These are phyloP conservation scores for Crataegus laevigata DNA, from an alignment of 306 rosid genomes.

Conservation along the genomic window DNA sequence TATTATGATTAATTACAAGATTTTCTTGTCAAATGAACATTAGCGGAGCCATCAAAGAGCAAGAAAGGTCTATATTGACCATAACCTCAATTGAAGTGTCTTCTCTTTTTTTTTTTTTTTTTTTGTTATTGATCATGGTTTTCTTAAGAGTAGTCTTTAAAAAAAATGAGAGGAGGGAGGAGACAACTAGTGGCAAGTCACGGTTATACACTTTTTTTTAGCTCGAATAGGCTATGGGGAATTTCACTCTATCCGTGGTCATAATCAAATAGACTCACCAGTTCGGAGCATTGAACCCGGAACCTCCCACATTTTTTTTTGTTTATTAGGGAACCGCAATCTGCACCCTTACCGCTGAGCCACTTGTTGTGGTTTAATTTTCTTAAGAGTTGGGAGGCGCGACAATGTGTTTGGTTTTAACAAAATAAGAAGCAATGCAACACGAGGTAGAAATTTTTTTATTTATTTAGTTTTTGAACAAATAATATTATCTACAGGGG, in stretches of 20 bases:
- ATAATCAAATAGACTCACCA: too few species aligned
- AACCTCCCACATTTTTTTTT: too few species aligned
- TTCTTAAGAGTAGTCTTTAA: too few species aligned
- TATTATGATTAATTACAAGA: not conserved
- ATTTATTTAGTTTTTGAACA: too few species aligned
- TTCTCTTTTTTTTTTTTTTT: not conserved
- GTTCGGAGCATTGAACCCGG: fast-evolving
- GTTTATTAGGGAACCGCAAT: too few species aligned
- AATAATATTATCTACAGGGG: too few species aligned
- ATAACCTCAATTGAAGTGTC: not conserved
- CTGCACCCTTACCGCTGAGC: too few species aligned
- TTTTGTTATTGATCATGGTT: too few species aligned
- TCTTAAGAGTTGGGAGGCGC: not conserved
- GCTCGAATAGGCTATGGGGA: fast-evolving
- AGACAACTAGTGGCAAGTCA: too few species aligned
- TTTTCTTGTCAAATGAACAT: not conserved
- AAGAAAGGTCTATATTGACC: not conserved
- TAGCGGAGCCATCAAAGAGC: not conserved
- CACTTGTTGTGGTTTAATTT: too few species aligned
- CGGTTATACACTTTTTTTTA: fast-evolving
- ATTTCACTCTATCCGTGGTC: fast-evolving
- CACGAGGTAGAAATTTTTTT: not conserved
- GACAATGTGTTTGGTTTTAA: not conserved
- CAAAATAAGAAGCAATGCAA: not conserved
- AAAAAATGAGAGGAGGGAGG: too few species aligned